A percentile compares a stretch with the other conserved stretches of the same genome.
Conservation (phyloP, 1,284 basidiomycete species). For the Austroboletus novae-zelandiae region DNA sequence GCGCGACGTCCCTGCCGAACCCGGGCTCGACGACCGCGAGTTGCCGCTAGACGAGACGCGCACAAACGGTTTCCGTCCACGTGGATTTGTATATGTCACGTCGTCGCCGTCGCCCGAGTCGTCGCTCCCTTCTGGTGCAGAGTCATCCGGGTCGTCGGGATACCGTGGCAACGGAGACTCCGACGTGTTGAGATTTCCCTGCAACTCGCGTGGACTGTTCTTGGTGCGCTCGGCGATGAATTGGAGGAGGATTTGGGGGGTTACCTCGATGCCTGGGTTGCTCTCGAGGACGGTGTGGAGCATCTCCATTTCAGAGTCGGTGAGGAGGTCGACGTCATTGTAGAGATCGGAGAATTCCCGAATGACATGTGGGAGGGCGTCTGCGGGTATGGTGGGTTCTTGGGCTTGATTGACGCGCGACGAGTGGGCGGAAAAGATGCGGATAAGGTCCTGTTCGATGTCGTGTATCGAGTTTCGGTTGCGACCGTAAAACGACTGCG, state of each 20-base stretch:
- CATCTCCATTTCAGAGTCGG: slow-evolving; percentile 53
- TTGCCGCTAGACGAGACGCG: slow-evolving; percentile 2
- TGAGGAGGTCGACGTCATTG: slow-evolving; percentile 56
- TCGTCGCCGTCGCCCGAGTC: slow-evolving; percentile 18
- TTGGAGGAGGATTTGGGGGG: slow-evolving; percentile 60
- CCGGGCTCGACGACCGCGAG: slow-evolving; percentile 59
- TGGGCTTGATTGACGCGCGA: slow-evolving; percentile 53
- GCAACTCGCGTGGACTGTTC: slow-evolving; percentile 42
- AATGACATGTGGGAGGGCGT: slow-evolving; percentile 66
- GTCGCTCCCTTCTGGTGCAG: slow-evolving; percentile 29
- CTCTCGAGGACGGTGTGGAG: slow-evolving; percentile 52
- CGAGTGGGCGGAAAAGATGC: slow-evolving; percentile 64
- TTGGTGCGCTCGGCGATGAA: slow-evolving; percentile 66
- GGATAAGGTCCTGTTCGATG: slow-evolving; percentile 63
- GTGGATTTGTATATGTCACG: slow-evolving; percentile 27
- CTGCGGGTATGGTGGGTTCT: slow-evolving; percentile 61
- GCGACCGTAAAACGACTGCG: slow-evolving; percentile 42
- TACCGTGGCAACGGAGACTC: slow-evolving; percentile 20
- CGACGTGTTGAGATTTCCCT: slow-evolving; percentile 27
- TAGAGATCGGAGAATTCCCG: slow-evolving; percentile 57
- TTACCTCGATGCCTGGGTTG: slow-evolving; percentile 66
- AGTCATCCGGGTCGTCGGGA: slow-evolving; percentile 32
- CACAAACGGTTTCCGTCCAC: slow-evolving; percentile 34
- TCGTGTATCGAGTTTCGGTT: slow-evolving; percentile 64
- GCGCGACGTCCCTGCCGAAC: slow-evolving; percentile 45